A percentile compares a stretch with the other conserved stretches of the same genome.
phyloP scores from a whole-genome alignment of 2,329 filamentous ascomycete species.

The Botrytis hyacinthi region DNA sequence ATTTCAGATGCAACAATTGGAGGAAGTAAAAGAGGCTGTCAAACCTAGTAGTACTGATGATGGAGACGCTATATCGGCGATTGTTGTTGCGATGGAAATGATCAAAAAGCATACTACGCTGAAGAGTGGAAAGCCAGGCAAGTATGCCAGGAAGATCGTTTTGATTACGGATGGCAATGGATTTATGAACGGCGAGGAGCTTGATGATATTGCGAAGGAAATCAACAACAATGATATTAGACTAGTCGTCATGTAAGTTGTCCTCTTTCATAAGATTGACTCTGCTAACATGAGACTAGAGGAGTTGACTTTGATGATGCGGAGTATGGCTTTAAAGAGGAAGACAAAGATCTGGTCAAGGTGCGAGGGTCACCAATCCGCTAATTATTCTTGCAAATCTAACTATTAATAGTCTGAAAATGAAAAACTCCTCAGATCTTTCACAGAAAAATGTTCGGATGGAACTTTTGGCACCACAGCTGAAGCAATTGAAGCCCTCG shows the following conservation, averaged over 20 bases:
- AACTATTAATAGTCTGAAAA: conserved; percentile 57
- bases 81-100: conserved; percentile 84
- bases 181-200: conserved; percentile 67
- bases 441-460: conserved; percentile 65
- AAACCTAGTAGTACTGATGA: conserved; percentile 63
- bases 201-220: conserved; percentile 65
- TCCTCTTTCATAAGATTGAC: not conserved
- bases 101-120: conserved; percentile 77
- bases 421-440: conserved; percentile 62
- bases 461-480: conserved; percentile 80
- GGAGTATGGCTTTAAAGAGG: conserved; percentile 89
- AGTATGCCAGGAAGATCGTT: conserved; percentile 77
- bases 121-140: conserved; percentile 48
- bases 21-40: conserved; percentile 60
- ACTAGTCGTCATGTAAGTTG: conserved; percentile 70
- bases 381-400: conserved; percentile 21
- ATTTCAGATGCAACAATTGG: conserved; percentile 66
- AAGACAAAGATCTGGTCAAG: conserved; percentile 74
- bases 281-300: conserved; percentile 45
- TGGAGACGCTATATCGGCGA: conserved; percentile 84
- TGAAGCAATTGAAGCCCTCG: conserved; percentile 78
- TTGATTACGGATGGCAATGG: conserved; percentile 81
- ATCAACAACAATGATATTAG: conserved; percentile 76
- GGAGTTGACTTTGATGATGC: conserved; percentile 92
- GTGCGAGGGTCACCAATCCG: conserved; percentile 40